Evolutionary conservation across 2,329 filamentous ascomycete species (phyloP).

Genomic region (Diplodia seriata): DNA sequence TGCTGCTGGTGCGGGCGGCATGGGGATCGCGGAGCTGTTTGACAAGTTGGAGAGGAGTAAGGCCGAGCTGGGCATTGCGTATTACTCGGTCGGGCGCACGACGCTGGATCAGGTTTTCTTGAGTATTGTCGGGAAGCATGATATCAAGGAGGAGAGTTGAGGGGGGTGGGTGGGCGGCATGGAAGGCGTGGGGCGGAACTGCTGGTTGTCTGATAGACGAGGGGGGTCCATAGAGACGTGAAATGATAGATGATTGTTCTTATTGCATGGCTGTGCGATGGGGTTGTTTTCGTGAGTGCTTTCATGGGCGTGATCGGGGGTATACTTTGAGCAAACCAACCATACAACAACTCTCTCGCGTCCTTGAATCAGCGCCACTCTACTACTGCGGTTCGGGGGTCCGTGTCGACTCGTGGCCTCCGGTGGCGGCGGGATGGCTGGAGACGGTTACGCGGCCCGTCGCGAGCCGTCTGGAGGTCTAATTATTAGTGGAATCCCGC

Average conservation of each 20-base stretch:
- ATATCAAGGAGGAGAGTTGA: constrained; percentile 42
- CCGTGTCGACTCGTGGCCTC: too few relatives aligned
- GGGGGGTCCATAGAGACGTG: too few relatives aligned
- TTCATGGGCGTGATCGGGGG: too few relatives aligned
- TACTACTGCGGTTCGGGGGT: too few relatives aligned
- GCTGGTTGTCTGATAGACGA: too few relatives aligned
- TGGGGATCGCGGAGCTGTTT: constrained; percentile 69
- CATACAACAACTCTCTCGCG: too few relatives aligned
- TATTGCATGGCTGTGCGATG: too few relatives aligned
- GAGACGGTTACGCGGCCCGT: neutral
- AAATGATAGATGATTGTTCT: too few relatives aligned
- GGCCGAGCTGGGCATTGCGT: constrained; percentile 73
- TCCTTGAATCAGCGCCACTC: too few relatives aligned
- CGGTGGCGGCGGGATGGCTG: neutral
- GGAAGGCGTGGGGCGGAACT: too few relatives aligned
- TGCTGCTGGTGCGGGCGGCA: neutral
- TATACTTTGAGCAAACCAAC: too few relatives aligned
- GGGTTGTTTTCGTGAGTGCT: too few relatives aligned
- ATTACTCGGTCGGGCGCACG: constrained; percentile 86
- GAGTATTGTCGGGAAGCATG: constrained; percentile 70
- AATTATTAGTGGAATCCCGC: neutral
- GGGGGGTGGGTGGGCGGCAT: neutral
- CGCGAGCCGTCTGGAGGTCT: neutral
- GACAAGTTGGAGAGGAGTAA: constrained; percentile 72
- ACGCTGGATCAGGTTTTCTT: constrained; percentile 92